Conservation (phyloP, 2,329 filamentous ascomycete genomes). For the Pestalotiopsis sp. region DNA sequence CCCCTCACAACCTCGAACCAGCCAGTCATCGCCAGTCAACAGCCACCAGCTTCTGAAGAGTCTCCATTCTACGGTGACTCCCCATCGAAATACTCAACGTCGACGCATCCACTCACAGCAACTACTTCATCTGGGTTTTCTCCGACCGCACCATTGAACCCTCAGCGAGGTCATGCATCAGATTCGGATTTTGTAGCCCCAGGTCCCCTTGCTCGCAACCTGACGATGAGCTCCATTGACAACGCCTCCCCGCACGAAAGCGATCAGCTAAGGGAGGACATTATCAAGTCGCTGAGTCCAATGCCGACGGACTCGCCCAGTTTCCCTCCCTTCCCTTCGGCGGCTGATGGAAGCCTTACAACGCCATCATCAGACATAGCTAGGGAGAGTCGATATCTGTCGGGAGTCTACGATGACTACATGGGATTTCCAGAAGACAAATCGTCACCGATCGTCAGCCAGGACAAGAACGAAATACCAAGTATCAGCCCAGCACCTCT, state of each 20-base stretch:
- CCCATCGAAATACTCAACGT: conserved; percentile 20
- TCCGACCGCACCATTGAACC: conserved; percentile 49
- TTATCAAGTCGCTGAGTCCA: conserved; percentile 69
- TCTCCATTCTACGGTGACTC: conserved; percentile 15
- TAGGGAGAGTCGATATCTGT: conserved; percentile 65
- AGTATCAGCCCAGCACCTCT: neutral
- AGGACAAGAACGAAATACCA: conserved; percentile 26
- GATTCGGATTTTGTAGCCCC: conserved; percentile 38
- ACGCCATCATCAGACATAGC: conserved; percentile 16
- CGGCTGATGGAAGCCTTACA: conserved; percentile 8
- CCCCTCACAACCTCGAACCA: conserved; percentile 14
- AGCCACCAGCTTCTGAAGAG: conserved; percentile 12
- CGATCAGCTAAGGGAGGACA: conserved; percentile 73
- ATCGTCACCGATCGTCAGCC: conserved; percentile 28
- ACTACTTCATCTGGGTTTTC: conserved; percentile 34
- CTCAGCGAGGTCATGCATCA: conserved; percentile 37
- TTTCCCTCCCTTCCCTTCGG: conserved; percentile 17
- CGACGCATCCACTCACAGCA: conserved; percentile 18
- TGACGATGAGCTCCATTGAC: conserved; percentile 51
- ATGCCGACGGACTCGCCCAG: conserved; percentile 31
- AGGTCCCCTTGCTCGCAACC: conserved; percentile 41
- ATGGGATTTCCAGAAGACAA: conserved; percentile 56
- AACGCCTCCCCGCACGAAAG: conserved; percentile 66
- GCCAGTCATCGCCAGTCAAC: conserved; percentile 5
- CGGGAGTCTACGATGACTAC: conserved; percentile 70